Evolutionary conservation across 805 yeast species (phyloP), one percentile per base, ranked within the genome.

Genomic region (Kuraishia ogatae): DNA sequence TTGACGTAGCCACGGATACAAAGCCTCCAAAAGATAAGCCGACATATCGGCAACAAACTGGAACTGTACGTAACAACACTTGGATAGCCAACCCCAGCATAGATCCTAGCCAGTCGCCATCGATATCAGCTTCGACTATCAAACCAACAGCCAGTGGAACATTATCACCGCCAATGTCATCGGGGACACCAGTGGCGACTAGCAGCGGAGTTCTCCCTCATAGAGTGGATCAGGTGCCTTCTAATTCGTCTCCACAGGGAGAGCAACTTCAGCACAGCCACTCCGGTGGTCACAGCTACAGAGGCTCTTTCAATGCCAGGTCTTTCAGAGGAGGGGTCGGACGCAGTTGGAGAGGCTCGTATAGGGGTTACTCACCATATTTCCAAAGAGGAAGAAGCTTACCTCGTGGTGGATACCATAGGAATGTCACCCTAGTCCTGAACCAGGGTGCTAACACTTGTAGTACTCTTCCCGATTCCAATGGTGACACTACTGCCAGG

Each of bases 381-480:
- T 35, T 13, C 43, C 43, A 35, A 13, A 35, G 43, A 15, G 43
- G 43, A 4, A 35, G 43, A 15, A 8, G 17, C 7, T 35, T 35
- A 8, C 7, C 43, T 17, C 15, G 43, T 10, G 43, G 43, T 35
- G 43, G 43, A 4, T 35, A 35, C 43, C 57, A 63, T 26, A 59
- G 70, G 24, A 72, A 71, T 54, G 66, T 69, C 64, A 61, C 72
- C 1, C 57, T 71, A 1, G 64, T 71, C 2, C 63, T 72, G 17
- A 64, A 67, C 54, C 61, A 64, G 6, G 50, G 48, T 28, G 47
- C 61, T 11, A 50, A 8, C 20, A 20, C 22, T 3, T 4, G 49
- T 47, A 19, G 24, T 47, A 22, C 49, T 4, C 23, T 11, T 5
- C 5, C 49, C 8, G 49, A 6, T 22, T 21, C 22, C 19, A 10